Conservation (phyloP, 164 flowering plant genomes). For the Cinnamomum chago region DNA sequence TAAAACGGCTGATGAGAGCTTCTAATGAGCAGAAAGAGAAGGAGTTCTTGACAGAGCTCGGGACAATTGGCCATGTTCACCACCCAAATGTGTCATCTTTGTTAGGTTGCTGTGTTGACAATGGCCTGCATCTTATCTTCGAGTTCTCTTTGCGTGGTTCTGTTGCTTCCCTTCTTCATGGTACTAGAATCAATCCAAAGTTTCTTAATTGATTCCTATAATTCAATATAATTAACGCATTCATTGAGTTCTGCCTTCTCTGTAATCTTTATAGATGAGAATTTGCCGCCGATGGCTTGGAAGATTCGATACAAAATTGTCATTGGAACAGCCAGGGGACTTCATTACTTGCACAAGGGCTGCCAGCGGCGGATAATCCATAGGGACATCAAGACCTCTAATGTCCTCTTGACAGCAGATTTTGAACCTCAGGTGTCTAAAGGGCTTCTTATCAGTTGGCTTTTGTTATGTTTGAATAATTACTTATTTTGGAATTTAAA, state of each 20-base stretch:
- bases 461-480: background rate
- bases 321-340: constrained; percentile 69
- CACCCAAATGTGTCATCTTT: constrained; percentile 81
- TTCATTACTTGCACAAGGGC: constrained; percentile 82
- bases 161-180: constrained; percentile 88
- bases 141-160: constrained; percentile 83
- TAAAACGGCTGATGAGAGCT: constrained; percentile 61
- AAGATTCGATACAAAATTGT: constrained; percentile 67
- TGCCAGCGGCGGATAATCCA: constrained; percentile 94
- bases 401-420: constrained; percentile 66
- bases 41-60: constrained; percentile 88
- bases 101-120: constrained; percentile 83
- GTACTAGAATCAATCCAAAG: constrained; percentile 26
- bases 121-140: constrained; percentile 82
- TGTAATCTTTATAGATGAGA: constrained; percentile 42
- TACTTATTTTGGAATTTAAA: background rate
- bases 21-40: constrained; percentile 76
- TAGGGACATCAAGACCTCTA: constrained; percentile 85
- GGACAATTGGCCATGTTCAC: constrained; percentile 78
- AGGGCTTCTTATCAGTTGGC: background rate
- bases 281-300: constrained; percentile 61
- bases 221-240: background rate
- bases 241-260: background rate
- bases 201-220: background rate
- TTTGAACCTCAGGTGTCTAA: constrained; percentile 76